Base-by-base conservation (phyloP, 306 rosid species). In the Heteromeles arbutifolia region DNA sequence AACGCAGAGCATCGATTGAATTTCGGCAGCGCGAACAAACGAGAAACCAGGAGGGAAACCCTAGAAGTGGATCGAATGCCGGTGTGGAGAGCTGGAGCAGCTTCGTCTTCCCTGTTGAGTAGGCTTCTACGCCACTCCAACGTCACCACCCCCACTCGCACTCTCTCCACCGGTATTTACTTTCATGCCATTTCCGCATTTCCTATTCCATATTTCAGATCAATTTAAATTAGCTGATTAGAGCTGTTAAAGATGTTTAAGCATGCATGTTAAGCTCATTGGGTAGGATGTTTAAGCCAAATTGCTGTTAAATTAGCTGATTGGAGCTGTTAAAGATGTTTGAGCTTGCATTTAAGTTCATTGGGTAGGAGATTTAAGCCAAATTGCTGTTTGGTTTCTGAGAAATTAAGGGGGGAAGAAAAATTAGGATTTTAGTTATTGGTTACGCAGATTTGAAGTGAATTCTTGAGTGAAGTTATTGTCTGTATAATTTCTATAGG, bases 81-180 rank as follows among this genome's bases (percentile, higher is more conserved):
- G 11, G 15, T 63, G 32, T 39, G 71, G 77, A 71, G 71, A 48
- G 81, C 65, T 70, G 70, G 77, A 21, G 71, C 65, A 3, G 81
- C 69, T 62, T 70, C 81, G 3, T 28, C 70, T 70, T 52, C 65
- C 39, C 11, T 78, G 12, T 11, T 78, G 24, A 70, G 11, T 43
- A 18, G 61, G 34, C 61, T 77, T 34, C 32, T 37, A 72, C 26
- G 58, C 44, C 54, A 14, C 70, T 25, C 66, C 44, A 8, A n/a
- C 72, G 39, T 39, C 70, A 1, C 57, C 41, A 19, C 41, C 56
- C 13, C 56, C 53, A 8, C 1, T 39, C 76, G 65, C 56, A n/a
- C 11, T 24, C 45, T 78, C 65, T 70, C 72, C 32, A 24, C 72
- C 12, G 81, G 81, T 78, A 52, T 11, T 25, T 34, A 5, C 8